phyloP scores from a whole-genome alignment of 768 basidiomycete genomes.

The Leccinum longicurvipes region DNA sequence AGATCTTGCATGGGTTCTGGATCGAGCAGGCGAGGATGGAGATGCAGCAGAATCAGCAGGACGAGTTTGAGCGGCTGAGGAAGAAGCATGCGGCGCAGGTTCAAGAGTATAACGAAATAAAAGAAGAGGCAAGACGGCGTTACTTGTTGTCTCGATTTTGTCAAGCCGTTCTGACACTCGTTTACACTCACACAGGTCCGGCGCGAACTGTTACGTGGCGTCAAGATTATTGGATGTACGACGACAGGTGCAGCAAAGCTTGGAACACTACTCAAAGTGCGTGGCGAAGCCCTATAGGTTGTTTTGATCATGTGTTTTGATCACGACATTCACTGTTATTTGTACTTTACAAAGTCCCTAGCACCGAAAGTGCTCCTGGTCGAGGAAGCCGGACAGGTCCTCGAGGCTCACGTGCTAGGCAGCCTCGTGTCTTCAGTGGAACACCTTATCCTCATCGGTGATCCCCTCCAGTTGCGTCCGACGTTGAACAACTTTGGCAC shows the following conservation, averaged over 20 bases:
- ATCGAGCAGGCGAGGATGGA: conserved; percentile 36
- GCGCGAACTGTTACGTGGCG: conserved; percentile 47
- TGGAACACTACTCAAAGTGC: conserved; percentile 52
- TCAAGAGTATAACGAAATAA: conserved; percentile 36
- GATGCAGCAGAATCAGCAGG: conserved; percentile 28
- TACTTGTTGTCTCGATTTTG: not conserved
- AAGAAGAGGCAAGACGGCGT: conserved; percentile 47
- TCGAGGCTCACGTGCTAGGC: conserved; percentile 72
- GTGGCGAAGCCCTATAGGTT: not conserved
- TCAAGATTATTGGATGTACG: conserved; percentile 72
- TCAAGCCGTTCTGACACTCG: not conserved
- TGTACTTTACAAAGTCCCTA: conserved; percentile 41
- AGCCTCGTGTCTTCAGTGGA: conserved; percentile 63
- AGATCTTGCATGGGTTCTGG: conserved; percentile 45
- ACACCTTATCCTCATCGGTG: conserved; percentile 78
- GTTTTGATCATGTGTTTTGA: not conserved
- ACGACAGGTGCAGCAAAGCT: conserved; percentile 79
- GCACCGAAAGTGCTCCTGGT: conserved; percentile 62
- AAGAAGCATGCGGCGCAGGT: conserved; percentile 40
- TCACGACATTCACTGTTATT: not conserved
- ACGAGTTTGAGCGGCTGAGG: conserved; percentile 44
- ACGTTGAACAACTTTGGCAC: conserved; percentile 60
- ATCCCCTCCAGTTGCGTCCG: conserved; percentile 72
- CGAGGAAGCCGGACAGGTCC: conserved; percentile 80
- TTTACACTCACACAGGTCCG: conserved; percentile 41